Conservation (phyloP, 306 rosid species). For the Myrica gale region DNA sequence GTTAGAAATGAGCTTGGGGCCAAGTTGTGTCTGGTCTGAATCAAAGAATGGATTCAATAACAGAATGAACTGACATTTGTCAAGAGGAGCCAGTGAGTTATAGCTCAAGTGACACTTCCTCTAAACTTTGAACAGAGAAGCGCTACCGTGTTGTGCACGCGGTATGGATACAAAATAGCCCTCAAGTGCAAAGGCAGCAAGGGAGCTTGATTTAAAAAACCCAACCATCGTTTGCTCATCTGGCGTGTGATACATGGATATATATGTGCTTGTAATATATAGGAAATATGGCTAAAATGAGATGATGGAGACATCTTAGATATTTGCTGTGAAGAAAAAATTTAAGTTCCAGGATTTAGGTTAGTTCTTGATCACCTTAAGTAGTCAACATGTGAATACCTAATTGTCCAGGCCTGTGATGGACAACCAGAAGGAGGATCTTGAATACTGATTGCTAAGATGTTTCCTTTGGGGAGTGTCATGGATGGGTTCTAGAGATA, state of each 20-base stretch:
- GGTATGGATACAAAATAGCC: neutral
- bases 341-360: neutral
- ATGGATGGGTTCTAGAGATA: neutral
- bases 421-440: neutral
- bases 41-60: conserved; percentile 2
- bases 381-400: neutral
- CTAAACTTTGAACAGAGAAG: neutral
- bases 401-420: neutral
- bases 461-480: neutral
- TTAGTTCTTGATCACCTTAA: conserved; percentile 2
- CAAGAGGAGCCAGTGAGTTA: neutral
- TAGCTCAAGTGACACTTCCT: neutral
- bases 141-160: no score
- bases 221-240: neutral
- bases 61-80: neutral
- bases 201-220: neutral
- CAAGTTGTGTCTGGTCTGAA: conserved; percentile 6
- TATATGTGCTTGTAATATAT: neutral
- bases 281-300: neutral
- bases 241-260: neutral
- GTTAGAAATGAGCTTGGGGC: conserved; percentile 2
- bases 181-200: neutral
- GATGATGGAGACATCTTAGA: neutral
- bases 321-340: neutral
- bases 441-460: neutral